Evolutionary conservation across 2,329 filamentous ascomycete genomes (phyloP), one percentile per base, ranked within the genome.

Genomic region (Alternaria triticimaculans): DNA sequence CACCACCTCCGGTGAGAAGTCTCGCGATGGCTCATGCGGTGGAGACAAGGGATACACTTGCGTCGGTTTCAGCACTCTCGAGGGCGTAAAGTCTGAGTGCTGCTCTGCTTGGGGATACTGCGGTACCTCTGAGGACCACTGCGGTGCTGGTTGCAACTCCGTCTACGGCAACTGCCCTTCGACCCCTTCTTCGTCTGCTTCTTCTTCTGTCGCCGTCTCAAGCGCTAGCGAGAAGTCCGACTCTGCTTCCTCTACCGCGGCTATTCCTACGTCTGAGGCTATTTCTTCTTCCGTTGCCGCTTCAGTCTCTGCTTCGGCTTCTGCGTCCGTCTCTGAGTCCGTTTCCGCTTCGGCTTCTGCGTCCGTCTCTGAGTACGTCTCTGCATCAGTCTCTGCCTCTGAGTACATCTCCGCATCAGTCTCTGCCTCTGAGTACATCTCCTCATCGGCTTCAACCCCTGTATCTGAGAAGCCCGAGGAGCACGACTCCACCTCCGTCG

Each of bases 51-150:
- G 72, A 28, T 74, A 62, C 58, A 71, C 66, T 20, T 76, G 73
- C 61, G 56, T 64, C 37, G 69, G 72, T 21, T 75, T 70, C 65
- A 48, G 46, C 33, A 60, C 57, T 10, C 60, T 61, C 20, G 59
- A 68, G 10, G 59, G 59, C 49, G 60, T 67, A 8, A 80, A 80
- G 60, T 81, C 82, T 5, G 71, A 80, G 61, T 84, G 83, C 75
- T 85, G 83, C 75, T 83, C 80, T 21, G 72, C 72, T 57, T 79
- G 76, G 59, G 82, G 82, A 23, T 79, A 72, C 65, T 85, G 83
- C 54, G 75, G 77, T 49, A 58, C 66, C n/a, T 69, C 72, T 5
- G 54, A 60, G 28, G 75, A 69, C 26, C 67, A 77, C 61, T 78
- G 76, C 57, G 68, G 69, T 21, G 64, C 68, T 26, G 72, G 72